phyloP scores from a whole-genome alignment of 2,329 filamentous ascomycete genomes.

The Orbilia blumenaviensis region DNA sequence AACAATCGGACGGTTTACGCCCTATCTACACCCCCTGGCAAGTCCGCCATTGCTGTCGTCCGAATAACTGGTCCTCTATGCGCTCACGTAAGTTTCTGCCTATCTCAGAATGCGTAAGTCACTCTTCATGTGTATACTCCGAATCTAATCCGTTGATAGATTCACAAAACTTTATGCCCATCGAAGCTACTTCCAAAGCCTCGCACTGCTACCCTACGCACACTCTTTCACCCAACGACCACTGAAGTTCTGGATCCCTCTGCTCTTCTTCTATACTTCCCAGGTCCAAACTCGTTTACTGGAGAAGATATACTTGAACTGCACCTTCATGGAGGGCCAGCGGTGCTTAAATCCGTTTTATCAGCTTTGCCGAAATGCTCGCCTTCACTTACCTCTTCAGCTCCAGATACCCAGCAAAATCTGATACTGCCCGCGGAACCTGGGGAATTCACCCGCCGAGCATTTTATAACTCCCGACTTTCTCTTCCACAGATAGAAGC shows the following conservation, averaged over 20 bases:
- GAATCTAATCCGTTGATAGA: conserved; percentile 61
- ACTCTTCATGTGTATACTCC: conserved; percentile 3
- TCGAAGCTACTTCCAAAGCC: conserved; percentile 67
- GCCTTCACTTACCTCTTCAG: conserved; percentile 2
- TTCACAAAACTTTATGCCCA: conserved; percentile 73
- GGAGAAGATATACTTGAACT: conserved; percentile 92
- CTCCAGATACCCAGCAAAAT: conserved; percentile 9
- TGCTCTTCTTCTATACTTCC: conserved; percentile 84
- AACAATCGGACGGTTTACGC: conserved; percentile 79
- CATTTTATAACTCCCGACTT: conserved; percentile 85
- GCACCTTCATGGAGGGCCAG: conserved; percentile 91
- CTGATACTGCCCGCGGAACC: conserved; percentile 86
- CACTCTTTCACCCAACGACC: conserved; percentile 71
- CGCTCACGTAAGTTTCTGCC: conserved; percentile 66
- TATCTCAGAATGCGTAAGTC: conserved; percentile 17
- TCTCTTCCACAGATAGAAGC: conserved; percentile 84
- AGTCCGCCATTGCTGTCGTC: conserved; percentile 89
- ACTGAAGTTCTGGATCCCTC: conserved; percentile 73
- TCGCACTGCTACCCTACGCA: conserved; percentile 76
- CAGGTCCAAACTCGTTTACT: conserved; percentile 81
- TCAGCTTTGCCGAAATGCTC: conserved; percentile 73
- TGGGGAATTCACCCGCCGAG: conserved; percentile 91
- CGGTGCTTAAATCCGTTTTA: conserved; percentile 86
- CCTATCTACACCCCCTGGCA: conserved; percentile 83
- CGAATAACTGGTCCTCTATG: conserved; percentile 84